These are phyloP conservation scores for Datura wrightii DNA, from an alignment of 257 asterid genomes.

Conservation along the genomic window DNA sequence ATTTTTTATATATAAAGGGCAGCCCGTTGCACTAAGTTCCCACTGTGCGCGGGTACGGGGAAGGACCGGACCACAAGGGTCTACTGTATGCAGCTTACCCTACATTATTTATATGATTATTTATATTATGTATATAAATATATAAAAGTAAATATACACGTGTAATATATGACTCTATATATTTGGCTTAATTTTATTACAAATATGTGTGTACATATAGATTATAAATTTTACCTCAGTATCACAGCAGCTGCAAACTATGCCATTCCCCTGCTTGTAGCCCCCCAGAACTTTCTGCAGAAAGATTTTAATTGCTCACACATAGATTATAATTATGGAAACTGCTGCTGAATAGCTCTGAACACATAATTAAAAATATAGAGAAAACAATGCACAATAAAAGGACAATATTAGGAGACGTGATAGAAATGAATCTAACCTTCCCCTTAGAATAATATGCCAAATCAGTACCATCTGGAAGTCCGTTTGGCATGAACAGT, in stretches of 20 bases:
- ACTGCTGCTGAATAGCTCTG: slow-evolving; percentile 26
- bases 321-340: slow-evolving; percentile 23
- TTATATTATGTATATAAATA: too few relatives aligned
- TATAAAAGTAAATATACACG: not conserved
- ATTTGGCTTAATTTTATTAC: not conserved
- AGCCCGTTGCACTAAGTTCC: too few relatives aligned
- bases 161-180: not conserved
- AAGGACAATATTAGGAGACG: not conserved
- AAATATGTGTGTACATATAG: not conserved
- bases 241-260: slow-evolving; percentile 86
- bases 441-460: slow-evolving; percentile 96
- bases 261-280: slow-evolving; percentile 93
- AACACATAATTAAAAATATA: slow-evolving; percentile 27
- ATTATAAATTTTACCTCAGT: slow-evolving; percentile 57
- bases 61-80: too few relatives aligned
- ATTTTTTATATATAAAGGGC: too few relatives aligned
- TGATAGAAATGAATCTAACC: slow-evolving; percentile 53
- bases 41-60: too few relatives aligned
- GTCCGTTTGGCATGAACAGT: slow-evolving; percentile 96
- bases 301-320: slow-evolving; percentile 30
- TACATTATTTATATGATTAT: too few relatives aligned
- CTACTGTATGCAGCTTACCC: too few relatives aligned
- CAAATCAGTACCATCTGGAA: slow-evolving; percentile 96
- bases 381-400: not conserved
- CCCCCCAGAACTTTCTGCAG: slow-evolving; percentile 92